Evolutionary conservation across 192 early-diverging fungal genomes (phyloP).

Genomic region (Blastocladiella britannica): DNA sequence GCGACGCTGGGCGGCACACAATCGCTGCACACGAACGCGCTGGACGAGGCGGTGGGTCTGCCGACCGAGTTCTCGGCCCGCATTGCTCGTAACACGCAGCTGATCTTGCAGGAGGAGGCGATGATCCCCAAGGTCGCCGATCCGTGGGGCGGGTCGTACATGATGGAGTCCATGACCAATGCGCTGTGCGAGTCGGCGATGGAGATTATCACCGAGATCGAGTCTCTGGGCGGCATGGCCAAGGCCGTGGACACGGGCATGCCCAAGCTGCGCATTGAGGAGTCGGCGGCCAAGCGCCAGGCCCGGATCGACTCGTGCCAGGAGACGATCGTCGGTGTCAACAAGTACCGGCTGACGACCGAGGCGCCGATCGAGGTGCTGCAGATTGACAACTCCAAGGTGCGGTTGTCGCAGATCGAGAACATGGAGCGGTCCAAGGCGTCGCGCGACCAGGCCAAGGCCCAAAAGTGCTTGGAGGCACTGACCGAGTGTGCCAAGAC

Average conservation of each 20-base stretch:
- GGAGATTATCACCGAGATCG: constrained; percentile 54
- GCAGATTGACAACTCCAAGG: constrained; percentile 60
- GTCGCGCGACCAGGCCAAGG: constrained; percentile 29
- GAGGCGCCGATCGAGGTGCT: constrained; percentile 48
- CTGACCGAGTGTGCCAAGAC: constrained; percentile 45
- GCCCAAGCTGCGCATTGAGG: constrained; percentile 76
- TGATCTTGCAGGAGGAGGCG: constrained; percentile 74
- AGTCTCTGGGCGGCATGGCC: constrained; percentile 74
- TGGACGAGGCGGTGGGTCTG: constrained; percentile 74
- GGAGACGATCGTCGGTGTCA: constrained; percentile 73
- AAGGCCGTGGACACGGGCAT: constrained; percentile 71
- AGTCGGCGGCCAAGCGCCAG: constrained; percentile 67
- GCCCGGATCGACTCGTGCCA: constrained; percentile 73
- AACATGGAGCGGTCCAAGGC: constrained; percentile 34
- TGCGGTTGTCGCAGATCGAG: constrained; percentile 43
- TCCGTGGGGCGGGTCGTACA: constrained; percentile 79
- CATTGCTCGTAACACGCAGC: constrained; percentile 77
- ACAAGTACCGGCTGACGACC: constrained; percentile 56
- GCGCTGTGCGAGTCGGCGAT: constrained; percentile 48
- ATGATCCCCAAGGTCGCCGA: constrained; percentile 72
- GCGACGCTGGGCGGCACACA: constrained; percentile 79
- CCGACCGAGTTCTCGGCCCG: constrained; percentile 66
- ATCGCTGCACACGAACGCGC: constrained; percentile 79
- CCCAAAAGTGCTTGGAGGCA: constrained; percentile 29
- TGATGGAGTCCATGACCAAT: constrained; percentile 80